Evolutionary conservation across 192 early-diverging fungal genomes (phyloP).

Genomic region (Gryganskiella cystojenkinii): DNA sequence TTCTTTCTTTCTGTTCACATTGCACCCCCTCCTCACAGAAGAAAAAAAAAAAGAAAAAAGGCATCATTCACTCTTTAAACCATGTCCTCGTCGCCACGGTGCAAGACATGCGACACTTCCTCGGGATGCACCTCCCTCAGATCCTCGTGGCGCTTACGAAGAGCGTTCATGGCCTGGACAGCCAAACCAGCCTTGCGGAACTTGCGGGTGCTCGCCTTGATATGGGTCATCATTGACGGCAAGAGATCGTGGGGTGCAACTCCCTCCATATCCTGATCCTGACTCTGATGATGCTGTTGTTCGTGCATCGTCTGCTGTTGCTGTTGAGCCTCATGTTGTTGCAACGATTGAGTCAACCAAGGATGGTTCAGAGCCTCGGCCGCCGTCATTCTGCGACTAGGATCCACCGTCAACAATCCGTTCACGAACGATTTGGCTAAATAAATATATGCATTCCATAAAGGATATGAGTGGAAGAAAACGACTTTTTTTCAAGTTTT

Average conservation of each 20-base stretch:
- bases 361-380: conserved; percentile 78
- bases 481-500: not conserved
- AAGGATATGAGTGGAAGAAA: too few relatives aligned
- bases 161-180: conserved; percentile 55
- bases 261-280: conserved; percentile 22
- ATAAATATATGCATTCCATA: too few relatives aligned
- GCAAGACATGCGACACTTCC: conserved; percentile 37
- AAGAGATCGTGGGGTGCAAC: conserved; percentile 62
- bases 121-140: conserved; percentile 36
- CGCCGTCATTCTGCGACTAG: conserved; percentile 78
- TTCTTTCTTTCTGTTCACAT: too few relatives aligned
- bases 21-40: too few relatives aligned
- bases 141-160: conserved; percentile 47
- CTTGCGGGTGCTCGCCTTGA: conserved; percentile 69
- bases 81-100: conserved; percentile 44
- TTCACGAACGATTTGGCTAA: conserved; percentile 79
- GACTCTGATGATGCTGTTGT: conserved; percentile 4
- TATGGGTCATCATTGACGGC: conserved; percentile 69
- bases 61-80: conserved; percentile 21
- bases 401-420: conserved; percentile 73
- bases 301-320: conserved; percentile 20
- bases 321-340: conserved; percentile 11
- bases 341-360: conserved; percentile 65
- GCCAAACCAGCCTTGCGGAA: conserved; percentile 71
- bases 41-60: not conserved